These are phyloP conservation scores for Coemansia erecta DNA, from an alignment of 192 early-diverging fungal genomes.

Conservation along the genomic window DNA sequence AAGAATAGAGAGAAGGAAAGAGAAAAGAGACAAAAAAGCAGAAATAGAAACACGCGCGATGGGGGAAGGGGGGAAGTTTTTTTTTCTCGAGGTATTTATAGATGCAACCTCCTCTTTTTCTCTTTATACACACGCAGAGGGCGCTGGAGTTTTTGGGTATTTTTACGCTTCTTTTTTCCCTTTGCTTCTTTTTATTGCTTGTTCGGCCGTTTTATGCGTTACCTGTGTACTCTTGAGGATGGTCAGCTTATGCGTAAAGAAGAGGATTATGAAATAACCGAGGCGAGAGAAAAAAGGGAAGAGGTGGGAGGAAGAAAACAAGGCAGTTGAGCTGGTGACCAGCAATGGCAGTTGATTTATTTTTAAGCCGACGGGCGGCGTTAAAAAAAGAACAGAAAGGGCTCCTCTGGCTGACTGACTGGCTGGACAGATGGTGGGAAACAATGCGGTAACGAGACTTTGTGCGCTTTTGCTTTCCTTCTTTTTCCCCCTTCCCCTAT, in stretches of 20 bases:
- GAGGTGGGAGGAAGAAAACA: neutral
- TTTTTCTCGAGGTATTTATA: slow-evolving; percentile 9
- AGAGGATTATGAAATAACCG: slow-evolving; percentile 7
- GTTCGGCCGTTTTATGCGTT: neutral
- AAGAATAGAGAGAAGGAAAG: slow-evolving; percentile 4
- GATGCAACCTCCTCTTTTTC: neutral
- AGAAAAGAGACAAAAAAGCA: slow-evolving; percentile 11
- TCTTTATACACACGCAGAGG: neutral
- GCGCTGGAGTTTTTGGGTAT: neutral
- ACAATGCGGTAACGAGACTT: too few relatives aligned
- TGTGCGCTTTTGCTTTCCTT: too few relatives aligned
- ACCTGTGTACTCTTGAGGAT: neutral
- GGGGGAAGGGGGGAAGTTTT: neutral
- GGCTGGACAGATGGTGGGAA: too few relatives aligned
- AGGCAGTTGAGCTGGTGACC: neutral
- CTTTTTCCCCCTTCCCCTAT: too few relatives aligned
- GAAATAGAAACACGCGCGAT: slow-evolving; percentile 11
- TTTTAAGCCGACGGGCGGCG: neutral
- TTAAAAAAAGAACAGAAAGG: slow-evolving; percentile 7
- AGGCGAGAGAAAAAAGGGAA: slow-evolving; percentile 9
- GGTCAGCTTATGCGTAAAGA: slow-evolving; percentile 7
- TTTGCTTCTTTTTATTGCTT: neutral
- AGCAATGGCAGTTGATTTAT: neutral
- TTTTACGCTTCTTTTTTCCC: neutral
- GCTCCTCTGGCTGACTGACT: neutral